Conservation (phyloP, 805 yeast genomes). For the Cyberlindnera sargentensis region DNA sequence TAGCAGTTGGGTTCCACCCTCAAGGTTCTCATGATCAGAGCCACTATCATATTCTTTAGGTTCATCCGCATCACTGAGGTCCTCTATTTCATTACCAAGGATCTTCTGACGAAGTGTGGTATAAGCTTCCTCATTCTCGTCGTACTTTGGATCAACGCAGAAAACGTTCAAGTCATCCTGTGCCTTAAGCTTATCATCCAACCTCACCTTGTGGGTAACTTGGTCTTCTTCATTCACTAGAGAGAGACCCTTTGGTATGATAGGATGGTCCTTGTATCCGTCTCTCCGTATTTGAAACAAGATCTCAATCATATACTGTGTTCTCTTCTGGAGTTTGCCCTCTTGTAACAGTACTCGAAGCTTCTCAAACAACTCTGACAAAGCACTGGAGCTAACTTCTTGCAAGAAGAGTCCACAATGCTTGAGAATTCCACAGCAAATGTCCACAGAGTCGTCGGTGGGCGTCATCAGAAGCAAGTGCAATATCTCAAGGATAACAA, state of each 20-base stretch:
- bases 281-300: constrained; percentile 44
- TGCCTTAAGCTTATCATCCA: constrained; percentile 45
- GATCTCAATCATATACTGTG: constrained; percentile 41
- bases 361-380: constrained; percentile 48
- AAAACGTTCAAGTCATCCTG: constrained; percentile 45
- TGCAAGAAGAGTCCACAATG: constrained; percentile 46
- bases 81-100: constrained; percentile 38
- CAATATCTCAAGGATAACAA: constrained; percentile 45
- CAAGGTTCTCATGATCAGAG: neutral
- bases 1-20: constrained; percentile 23
- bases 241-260: constrained; percentile 43
- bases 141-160: constrained; percentile 43
- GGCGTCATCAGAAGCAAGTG: constrained; percentile 39
- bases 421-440: constrained; percentile 44
- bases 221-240: constrained; percentile 59
- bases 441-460: constrained; percentile 49
- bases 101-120: constrained; percentile 23
- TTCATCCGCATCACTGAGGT: constrained; percentile 19
- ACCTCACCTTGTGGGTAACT: constrained; percentile 44
- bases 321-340: constrained; percentile 34
- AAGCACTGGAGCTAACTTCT: constrained; percentile 36
- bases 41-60: constrained; percentile 16
- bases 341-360: constrained; percentile 57
- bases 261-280: constrained; percentile 33
- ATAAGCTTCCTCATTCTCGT: constrained; percentile 43